Percentiles rank a stretch among this genome's conserved stretches.
phyloP scores from a whole-genome alignment of 495 filamentous ascomycete species.

The Trichoderma orchidacearum region DNA sequence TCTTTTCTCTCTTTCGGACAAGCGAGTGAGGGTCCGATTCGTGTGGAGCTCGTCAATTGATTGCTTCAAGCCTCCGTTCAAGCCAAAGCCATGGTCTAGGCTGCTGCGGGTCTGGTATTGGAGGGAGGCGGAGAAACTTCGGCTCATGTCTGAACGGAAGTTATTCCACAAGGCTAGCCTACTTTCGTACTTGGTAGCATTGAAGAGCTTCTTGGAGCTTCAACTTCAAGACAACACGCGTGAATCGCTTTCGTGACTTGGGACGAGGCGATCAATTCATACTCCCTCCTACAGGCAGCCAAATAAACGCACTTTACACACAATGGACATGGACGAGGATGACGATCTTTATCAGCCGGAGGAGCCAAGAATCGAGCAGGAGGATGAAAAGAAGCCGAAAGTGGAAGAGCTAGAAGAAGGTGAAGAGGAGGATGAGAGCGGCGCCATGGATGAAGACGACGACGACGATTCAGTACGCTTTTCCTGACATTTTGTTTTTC shows the following conservation, averaged over 20 bases:
- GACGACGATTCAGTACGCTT: conserved; percentile 40
- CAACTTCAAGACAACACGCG: background rate
- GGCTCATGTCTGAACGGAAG: background rate
- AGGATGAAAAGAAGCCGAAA: conserved; percentile 11
- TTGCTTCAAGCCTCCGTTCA: no score
- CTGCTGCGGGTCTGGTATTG: background rate
- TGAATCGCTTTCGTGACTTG: no score
- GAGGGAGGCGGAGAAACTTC: background rate
- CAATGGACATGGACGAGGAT: conserved; percentile 57
- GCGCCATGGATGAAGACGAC: conserved; percentile 64
- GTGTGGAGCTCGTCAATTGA: background rate
- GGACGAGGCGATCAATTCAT: background rate
- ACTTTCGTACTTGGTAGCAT: background rate
- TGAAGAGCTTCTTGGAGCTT: background rate
- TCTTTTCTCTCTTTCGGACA: background rate
- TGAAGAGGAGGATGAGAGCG: conserved; percentile 54
- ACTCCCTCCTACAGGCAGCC: background rate
- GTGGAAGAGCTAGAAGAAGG: conserved; percentile 42
- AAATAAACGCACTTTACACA: no score
- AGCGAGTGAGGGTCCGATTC: background rate
- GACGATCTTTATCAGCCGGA: conserved; percentile 54
- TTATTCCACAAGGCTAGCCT: background rate
- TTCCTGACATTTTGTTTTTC: conserved; percentile 5
- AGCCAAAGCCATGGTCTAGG: background rate
- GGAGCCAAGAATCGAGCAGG: conserved; percentile 16